Evolutionary conservation across 805 yeast species (phyloP).

Genomic region (Teunomyces aglyptinius): DNA sequence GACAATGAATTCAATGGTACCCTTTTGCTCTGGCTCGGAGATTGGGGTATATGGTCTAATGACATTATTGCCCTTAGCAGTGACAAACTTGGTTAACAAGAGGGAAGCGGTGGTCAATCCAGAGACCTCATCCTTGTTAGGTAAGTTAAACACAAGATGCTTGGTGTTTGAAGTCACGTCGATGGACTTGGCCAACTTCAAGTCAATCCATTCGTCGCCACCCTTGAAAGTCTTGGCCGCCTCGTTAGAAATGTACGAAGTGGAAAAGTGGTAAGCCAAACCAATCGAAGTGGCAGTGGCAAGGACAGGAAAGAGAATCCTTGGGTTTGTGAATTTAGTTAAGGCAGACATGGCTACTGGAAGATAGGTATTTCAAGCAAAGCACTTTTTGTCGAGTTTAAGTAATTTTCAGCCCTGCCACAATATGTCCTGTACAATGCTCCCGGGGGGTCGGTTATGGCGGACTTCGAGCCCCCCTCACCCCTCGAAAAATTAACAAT

Average conservation of each 20-base stretch:
- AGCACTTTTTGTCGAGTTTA: slow-evolving; percentile 1
- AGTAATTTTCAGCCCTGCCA: slow-evolving; percentile 3
- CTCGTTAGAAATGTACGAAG: slow-evolving; percentile 30
- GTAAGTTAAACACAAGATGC: slow-evolving; percentile 68
- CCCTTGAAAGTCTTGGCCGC: slow-evolving; percentile 53
- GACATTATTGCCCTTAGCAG: slow-evolving; percentile 82
- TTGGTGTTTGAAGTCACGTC: slow-evolving; percentile 63
- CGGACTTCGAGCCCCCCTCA: neutral
- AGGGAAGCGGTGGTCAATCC: slow-evolving; percentile 82
- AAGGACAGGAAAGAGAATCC: slow-evolving; percentile 27
- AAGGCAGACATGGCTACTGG: slow-evolving; percentile 7
- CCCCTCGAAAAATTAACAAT: neutral
- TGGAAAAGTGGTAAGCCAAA: slow-evolving; percentile 26
- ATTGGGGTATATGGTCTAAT: slow-evolving; percentile 90
- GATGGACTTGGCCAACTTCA: slow-evolving; percentile 47
- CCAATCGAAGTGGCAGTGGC: slow-evolving; percentile 35
- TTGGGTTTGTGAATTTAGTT: slow-evolving; percentile 24
- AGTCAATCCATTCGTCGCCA: slow-evolving; percentile 69
- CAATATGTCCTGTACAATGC: neutral
- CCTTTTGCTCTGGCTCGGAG: slow-evolving; percentile 65
- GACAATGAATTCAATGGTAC: slow-evolving; percentile 74
- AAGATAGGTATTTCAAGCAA: neutral
- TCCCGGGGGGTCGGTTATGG: neutral
- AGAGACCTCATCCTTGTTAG: slow-evolving; percentile 60
- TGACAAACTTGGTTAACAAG: slow-evolving; percentile 74